Conservation (phyloP, 2,329 filamentous ascomycete genomes). For the Clonostachys rhizophaga region DNA sequence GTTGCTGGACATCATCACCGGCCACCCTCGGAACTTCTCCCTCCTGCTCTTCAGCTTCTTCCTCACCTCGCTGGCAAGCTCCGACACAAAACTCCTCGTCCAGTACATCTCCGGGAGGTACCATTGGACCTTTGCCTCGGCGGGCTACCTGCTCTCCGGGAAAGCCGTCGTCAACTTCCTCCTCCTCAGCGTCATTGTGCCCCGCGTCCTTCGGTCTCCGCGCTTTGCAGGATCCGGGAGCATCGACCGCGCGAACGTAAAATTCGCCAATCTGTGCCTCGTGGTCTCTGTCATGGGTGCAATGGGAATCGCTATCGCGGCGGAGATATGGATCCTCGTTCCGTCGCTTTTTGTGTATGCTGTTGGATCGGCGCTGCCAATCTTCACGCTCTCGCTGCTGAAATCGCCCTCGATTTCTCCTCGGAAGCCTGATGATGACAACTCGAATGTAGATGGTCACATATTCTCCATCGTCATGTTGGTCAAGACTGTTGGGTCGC, state of each 20-base stretch:
- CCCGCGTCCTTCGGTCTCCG: constrained; percentile 29
- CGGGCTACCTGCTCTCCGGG: constrained; percentile 40
- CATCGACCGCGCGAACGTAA: not conserved
- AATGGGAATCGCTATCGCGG: constrained; percentile 31
- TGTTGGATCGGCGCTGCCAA: constrained; percentile 40
- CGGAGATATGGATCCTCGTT: constrained; percentile 30
- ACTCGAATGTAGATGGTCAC: constrained; percentile 25
- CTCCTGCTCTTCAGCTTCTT: constrained; percentile 38
- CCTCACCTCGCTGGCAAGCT: constrained; percentile 42
- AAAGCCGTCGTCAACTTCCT: constrained; percentile 44
- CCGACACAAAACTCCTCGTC: constrained; percentile 43
- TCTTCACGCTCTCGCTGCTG: constrained; percentile 43
- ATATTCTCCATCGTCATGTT: constrained; percentile 48
- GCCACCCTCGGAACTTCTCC: constrained; percentile 32
- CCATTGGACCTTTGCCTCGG: constrained; percentile 36
- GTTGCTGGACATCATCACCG: constrained; percentile 23
- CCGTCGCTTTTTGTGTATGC: constrained; percentile 39
- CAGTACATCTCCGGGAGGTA: constrained; percentile 47
- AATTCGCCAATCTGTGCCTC: not conserved
- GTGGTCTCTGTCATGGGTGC: constrained; percentile 12
- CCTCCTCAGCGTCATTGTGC: constrained; percentile 34
- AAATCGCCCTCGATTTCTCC: constrained; percentile 32
- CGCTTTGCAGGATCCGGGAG: not conserved
- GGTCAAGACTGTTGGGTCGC: constrained; percentile 39
- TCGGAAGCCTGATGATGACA: not conserved